phyloP scores from a whole-genome alignment of 2,329 filamentous ascomycete genomes.

The Ophiostoma perfectum region DNA sequence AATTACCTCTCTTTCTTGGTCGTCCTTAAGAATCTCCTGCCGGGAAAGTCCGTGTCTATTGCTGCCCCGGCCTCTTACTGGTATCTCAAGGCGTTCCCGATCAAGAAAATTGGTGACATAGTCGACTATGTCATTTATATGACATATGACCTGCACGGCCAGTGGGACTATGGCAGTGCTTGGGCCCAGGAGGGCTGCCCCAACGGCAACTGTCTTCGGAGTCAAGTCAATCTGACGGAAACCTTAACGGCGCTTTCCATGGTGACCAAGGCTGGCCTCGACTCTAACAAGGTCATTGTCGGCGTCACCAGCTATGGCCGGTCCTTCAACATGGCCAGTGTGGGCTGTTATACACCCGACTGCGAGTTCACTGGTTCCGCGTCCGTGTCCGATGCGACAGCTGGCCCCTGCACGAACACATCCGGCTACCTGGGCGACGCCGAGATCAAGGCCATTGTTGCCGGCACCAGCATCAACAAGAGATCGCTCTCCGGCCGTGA shows the following conservation, averaged over 20 bases:
- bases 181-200: slow-evolving; percentile 29
- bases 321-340: slow-evolving; percentile 32
- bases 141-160: slow-evolving; percentile 37
- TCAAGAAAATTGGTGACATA: slow-evolving; percentile 29
- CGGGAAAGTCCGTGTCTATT: slow-evolving; percentile 30
- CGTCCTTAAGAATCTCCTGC: slow-evolving; percentile 27
- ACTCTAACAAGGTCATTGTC: slow-evolving; percentile 32
- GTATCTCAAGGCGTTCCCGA: slow-evolving; percentile 33
- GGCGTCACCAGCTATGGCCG: slow-evolving; percentile 35
- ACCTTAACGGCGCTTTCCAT: slow-evolving; percentile 34
- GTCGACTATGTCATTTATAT: slow-evolving; percentile 35
- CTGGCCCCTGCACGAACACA: slow-evolving; percentile 36
- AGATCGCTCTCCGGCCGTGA: slow-evolving; percentile 1
- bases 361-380: slow-evolving; percentile 31
- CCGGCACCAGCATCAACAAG: neutral
- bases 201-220: slow-evolving; percentile 32
- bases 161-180: slow-evolving; percentile 35
- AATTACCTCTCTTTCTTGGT: slow-evolving; percentile 36
- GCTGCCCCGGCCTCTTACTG: slow-evolving; percentile 32
- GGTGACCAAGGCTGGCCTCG: slow-evolving; percentile 36
- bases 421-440: slow-evolving; percentile 27
- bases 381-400: slow-evolving; percentile 29
- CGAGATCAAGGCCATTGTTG: slow-evolving; percentile 9
- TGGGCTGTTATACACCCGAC: slow-evolving; percentile 31
- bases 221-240: slow-evolving; percentile 37